Base-by-base conservation (phyloP, 225 moss, liverwort and hornwort species). In the Straminergon stramineum region DNA sequence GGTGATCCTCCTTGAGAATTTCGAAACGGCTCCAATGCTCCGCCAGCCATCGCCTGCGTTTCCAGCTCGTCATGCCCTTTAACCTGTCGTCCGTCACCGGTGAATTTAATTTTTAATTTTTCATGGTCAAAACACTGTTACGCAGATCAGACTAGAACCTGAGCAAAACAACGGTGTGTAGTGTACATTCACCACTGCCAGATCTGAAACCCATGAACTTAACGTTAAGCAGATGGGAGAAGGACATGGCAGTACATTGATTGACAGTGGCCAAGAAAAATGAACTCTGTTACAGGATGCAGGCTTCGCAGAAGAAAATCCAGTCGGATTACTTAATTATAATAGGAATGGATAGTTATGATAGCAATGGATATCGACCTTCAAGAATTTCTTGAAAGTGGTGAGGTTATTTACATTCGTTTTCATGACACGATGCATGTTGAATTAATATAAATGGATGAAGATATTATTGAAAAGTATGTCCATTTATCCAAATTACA, bases 1-100 rank as follows among this genome's bases (percentile, higher is more conserved):
- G 62, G 12, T 6, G 48, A 75, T 96, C 95, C 2, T 86, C 81
- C 24, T 88, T 92, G 17, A 95, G 56, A 19, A 94, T 91, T 63
- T 91, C 90, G 71, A 95, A 96, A 43, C 56, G 85, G 56, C 83
- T 85, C 96, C 95, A 94, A 55, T 95, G 92, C 62, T 76, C 22
- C 34, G 35, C 73, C 48, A 96, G 35, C 94, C 95, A 96, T 21
- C 70, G 79, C 55, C 85, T 91, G 53, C 96, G 91, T 65, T 89
- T 73, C 87, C 34, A 27, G 58, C 79, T 82, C n/a, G 94, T 81
- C 92, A 94, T 92, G 2, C 7, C 85, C 81, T 79, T 87, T 39
- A 95, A 85, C 68, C 23, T 84, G 48, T 20, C 26, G 79, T 34
- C 27, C 9, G 15, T 78, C 79, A 43, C 41, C 11, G 11, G 9